Evolutionary conservation across 345 rosid species (phyloP), one percentile per base, ranked within the genome.

Genomic region (Brassica incana): DNA sequence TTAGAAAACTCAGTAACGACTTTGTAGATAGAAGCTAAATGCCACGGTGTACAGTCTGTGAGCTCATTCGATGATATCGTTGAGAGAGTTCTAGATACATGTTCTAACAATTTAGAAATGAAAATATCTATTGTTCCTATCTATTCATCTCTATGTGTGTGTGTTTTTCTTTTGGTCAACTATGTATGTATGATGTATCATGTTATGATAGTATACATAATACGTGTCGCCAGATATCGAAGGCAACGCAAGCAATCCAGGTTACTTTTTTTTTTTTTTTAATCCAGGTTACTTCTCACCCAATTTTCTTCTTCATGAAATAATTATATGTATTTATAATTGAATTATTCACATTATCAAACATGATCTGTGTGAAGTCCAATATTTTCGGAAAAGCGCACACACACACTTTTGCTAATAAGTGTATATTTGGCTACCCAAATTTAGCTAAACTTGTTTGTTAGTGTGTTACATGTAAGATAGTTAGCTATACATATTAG

Each of bases 1-100:
- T 2, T 48, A 35, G 14, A 5, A 71, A 64, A 52, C 12, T 18
- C 56, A 25, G 67, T 71, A 54, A 71, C 15, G 72, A 71, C 58
- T 71, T 35, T 71, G 80, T 71, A 33, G 59, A 71, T 52, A 52
- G 45, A 71, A 52, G 72, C 66, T 64, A 71, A 64, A 71, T 71
- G 80, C 58, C 65, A 77, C 65, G 80, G 50, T 52, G 18, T 35
- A 35, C 36, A 48, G 56, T 63, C 27, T 20, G 75, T 62, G 45
- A 30, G 5, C 58, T 11, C 33, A 36, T 71, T 78, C 65, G 76
- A 71, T 35, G 80, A 62, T 32, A 32, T 62, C 12, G 20, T 27
- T 27, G 8, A 7, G 5, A 76, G 60, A 29, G 36, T 69, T 69
- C 80, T n/a, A 50, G 65, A 77, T 16, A 54, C 43, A 23, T 35